Percentiles rank a stretch among this genome's conserved stretches.
Conservation (phyloP, 2,329 filamentous ascomycete genomes). For the Biscogniauxia sp. region DNA sequence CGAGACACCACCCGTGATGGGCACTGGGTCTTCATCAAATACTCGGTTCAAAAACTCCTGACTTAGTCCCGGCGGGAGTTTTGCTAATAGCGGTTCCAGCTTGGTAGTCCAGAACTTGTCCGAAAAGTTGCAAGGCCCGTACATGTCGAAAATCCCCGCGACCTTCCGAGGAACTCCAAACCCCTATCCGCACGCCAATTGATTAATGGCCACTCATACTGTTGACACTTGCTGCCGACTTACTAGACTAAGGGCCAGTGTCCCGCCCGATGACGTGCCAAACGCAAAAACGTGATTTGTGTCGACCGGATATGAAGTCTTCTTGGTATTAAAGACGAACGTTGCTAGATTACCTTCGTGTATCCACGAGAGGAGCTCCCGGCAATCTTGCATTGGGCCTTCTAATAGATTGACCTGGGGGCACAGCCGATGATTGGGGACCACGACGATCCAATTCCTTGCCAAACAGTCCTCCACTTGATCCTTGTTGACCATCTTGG, state of each 20-base stretch:
- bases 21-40: slow-evolving; percentile 36
- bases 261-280: slow-evolving; percentile 38
- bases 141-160: slow-evolving; percentile 40
- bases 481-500: slow-evolving; percentile 37
- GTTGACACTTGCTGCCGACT: slow-evolving; percentile 4
- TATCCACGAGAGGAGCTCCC: slow-evolving; percentile 22
- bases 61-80: slow-evolving; percentile 25
- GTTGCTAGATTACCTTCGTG: slow-evolving; percentile 25
- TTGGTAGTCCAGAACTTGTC: slow-evolving; percentile 35
- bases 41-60: slow-evolving; percentile 34
- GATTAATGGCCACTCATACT: background rate
- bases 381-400: slow-evolving; percentile 9
- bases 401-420: slow-evolving; percentile 4
- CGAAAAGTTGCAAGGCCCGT: slow-evolving; percentile 40
- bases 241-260: slow-evolving; percentile 36
- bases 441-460: slow-evolving; percentile 38
- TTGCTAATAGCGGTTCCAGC: background rate
- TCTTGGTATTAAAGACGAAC: background rate
- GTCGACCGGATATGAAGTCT: slow-evolving; percentile 15
- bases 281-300: slow-evolving; percentile 33
- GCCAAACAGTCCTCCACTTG: slow-evolving; percentile 38
- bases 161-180: slow-evolving; percentile 35
- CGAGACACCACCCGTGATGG: slow-evolving; percentile 38
- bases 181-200: slow-evolving; percentile 27
- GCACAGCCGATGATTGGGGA: slow-evolving; percentile 28